Evolutionary conservation across 2,329 filamentous ascomycete species (phyloP), one percentile per base, ranked within the genome.

Genomic region (Cladorrhinum sp.): DNA sequence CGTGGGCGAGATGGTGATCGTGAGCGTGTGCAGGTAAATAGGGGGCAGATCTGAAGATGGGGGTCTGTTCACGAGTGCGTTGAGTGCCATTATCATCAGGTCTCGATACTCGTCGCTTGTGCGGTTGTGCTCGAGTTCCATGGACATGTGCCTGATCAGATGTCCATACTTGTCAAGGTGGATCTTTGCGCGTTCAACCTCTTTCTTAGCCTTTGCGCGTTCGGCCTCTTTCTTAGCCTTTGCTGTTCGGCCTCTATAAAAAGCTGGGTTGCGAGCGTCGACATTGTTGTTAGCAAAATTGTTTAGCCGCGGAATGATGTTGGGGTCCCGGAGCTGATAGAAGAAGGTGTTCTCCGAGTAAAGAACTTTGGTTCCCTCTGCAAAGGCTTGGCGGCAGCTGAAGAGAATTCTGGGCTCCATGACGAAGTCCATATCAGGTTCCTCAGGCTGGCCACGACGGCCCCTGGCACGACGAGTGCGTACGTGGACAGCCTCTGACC

Each of bases 271-370:
- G 6, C 29, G 29, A 32, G 6, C 13, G 6, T 13, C 29, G 29
- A 32, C 29, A 13, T 32, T 13, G 29, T 32, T 32, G 29, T 32
- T 13, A 6, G 29, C 6, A 13, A 13, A 13, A 13, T 7, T 13
- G 29, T 32, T 6, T 6, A 32, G 6, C 7, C 6, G 29, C 29
- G 29, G 29, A 32, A 7, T 48, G n/a, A 50, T 51, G 2, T 54
- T 32, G 1, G 68, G 67, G 61, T 82, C 78, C 1, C 80, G 75
- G 12, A 82, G 68, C 7, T 73, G 69, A 62, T 84, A 83, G 1
- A 72, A 63, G 61, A 84, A 84, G 0, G 55, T 72, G 54, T 84
- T 84, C 25, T 76, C 71, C 2, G 78, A 76, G 59, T 80, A 84
- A 0, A 84, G 71, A 3, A 82, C 67, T 1, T 65, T 65, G 1